Evolutionary conservation across 495 filamentous ascomycete species (phyloP), one percentile per base, ranked within the genome.

Genomic region (Tirmania nivea): DNA sequence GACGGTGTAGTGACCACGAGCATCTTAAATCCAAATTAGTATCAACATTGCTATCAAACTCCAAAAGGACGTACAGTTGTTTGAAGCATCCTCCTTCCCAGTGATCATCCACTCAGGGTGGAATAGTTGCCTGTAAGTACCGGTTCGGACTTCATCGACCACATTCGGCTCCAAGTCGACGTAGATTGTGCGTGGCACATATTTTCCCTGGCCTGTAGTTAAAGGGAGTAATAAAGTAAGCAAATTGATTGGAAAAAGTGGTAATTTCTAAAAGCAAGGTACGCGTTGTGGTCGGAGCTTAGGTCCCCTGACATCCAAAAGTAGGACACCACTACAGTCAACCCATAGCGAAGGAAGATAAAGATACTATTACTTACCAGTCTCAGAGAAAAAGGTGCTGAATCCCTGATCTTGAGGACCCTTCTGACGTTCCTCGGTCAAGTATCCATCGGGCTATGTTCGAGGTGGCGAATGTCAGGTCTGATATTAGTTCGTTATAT

Each of bases 311-410:
- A 25, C 25, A 45, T 17, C 39, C 39, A 12, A 7, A n/a, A 7
- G 39, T 45, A 14, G 17, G 39, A 1, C 12, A 17, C 39, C 17
- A 2, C 17, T 2, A 7, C 2, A 45, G 7, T 45, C 17, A 45
- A 45, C 20, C 4, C 16, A 55, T 55, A 35, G 12, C 25, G 50
- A 51, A 21, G 45, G 50, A 53, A 49, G 34, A 50, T 37, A 17
- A 31, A 8, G 39, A 45, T 12, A 49, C n/a, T 62, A 45, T 39
- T n/a, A 58, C 78, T 58, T 84, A 95, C 90, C 90, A 62, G 90
- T 97, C 76, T 97, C 90, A 56, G 92, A 95, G 78, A 97, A 97
- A 79, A 97, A 97, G 67, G 90, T 96, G 78, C 86, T 94, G 76
- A 97, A 97, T 54, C 90, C 90, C 63, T 94, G 86, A 69, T 96